These are phyloP conservation scores for Phytomonas sp. DNA, from an alignment of 208 protist genomes.

Conservation along the genomic window DNA sequence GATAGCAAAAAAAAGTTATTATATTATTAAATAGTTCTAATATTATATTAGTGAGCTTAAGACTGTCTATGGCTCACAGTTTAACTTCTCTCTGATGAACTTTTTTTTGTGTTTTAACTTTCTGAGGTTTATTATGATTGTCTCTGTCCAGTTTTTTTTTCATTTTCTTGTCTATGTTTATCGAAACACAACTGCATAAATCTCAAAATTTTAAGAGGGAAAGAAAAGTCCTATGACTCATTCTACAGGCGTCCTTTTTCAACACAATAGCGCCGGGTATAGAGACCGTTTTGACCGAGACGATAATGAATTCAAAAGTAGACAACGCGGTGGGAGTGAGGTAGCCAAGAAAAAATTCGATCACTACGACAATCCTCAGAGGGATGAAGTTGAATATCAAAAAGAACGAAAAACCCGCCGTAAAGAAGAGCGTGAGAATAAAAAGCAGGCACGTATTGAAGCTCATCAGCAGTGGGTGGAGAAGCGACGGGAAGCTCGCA, in stretches of 20 bases:
- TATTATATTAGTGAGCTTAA: background rate
- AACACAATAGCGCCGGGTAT: background rate
- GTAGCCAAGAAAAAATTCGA: background rate
- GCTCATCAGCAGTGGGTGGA: constrained; percentile 45
- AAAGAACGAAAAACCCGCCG: constrained; percentile 62
- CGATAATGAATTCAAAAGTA: no score
- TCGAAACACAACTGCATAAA: background rate
- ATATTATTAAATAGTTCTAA: background rate
- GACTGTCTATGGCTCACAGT: background rate
- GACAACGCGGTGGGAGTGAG: no score
- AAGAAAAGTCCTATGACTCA: background rate
- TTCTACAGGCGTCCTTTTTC: background rate
- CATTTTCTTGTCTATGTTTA: constrained; percentile 4
- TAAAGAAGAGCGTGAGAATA: constrained; percentile 25
- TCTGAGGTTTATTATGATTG: background rate
- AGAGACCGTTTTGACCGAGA: background rate
- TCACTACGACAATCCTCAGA: constrained; percentile 17
- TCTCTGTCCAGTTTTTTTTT: constrained; percentile 1
- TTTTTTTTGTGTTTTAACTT: background rate
- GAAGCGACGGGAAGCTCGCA: constrained; percentile 25
- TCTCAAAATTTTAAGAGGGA: background rate
- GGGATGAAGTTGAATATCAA: background rate
- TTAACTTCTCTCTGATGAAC: background rate
- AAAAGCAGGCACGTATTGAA: constrained; percentile 45
- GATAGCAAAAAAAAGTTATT: background rate